These are phyloP conservation scores for Pichia sp. DNA, from an alignment of 1,139 yeast genomes.

Conservation along the genomic window DNA sequence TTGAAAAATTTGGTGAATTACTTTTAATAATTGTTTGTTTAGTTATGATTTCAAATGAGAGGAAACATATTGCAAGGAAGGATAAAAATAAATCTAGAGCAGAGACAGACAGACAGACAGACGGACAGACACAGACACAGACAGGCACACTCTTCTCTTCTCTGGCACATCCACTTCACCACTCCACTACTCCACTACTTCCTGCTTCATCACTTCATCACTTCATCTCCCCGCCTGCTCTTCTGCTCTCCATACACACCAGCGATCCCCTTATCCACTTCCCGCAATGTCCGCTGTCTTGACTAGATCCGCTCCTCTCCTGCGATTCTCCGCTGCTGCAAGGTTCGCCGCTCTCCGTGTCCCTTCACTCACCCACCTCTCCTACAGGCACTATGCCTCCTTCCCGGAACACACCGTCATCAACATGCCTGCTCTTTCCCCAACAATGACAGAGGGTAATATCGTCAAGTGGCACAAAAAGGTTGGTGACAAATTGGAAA, in stretches of 20 bases:
- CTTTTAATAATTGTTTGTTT: constrained; percentile 51
- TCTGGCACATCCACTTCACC: neutral
- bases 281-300: constrained; percentile 2
- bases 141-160: neutral
- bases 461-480: constrained; percentile 82
- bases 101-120: no score
- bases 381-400: constrained; percentile 27
- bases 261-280: neutral
- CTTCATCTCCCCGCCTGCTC: no score
- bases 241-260: neutral
- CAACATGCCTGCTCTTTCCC: constrained; percentile 90
- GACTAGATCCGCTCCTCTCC: constrained; percentile 20
- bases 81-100: no score
- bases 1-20: constrained; percentile 57
- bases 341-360: constrained; percentile 5
- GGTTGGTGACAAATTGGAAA: constrained; percentile 77
- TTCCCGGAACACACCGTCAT: constrained; percentile 61
- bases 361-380: constrained; percentile 10
- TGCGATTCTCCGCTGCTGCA: constrained; percentile 19
- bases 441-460: constrained; percentile 96
- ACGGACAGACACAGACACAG: no score
- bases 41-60: constrained; percentile 42
- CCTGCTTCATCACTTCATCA: neutral
- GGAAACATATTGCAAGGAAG: constrained; percentile 20
- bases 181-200: neutral